Percentiles rank a stretch among this genome's conserved stretches.
These are phyloP conservation scores for Heritiera littoralis DNA, from an alignment of 345 rosid species.

Conservation along the genomic window DNA sequence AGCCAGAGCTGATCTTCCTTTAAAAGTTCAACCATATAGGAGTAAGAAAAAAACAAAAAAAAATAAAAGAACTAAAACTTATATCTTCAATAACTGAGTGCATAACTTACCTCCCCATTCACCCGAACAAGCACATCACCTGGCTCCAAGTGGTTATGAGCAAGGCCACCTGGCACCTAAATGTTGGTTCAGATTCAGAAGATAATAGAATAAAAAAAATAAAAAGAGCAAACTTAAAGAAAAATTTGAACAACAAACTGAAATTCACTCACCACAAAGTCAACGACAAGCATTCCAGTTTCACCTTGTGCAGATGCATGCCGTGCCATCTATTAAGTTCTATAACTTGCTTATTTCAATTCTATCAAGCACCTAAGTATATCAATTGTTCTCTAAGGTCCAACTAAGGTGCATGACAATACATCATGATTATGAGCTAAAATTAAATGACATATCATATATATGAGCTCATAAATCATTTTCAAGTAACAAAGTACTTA, in stretches of 20 bases:
- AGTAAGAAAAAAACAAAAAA: neutral
- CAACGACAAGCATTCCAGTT: slow-evolving; percentile 97
- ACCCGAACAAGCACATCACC: slow-evolving; percentile 93
- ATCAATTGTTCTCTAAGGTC: too few species aligned
- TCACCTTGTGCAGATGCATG: slow-evolving; percentile 75
- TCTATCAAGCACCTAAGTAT: too few species aligned
- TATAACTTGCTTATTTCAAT: too few species aligned
- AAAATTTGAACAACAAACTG: neutral
- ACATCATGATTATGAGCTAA: too few species aligned
- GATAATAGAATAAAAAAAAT: neutral
- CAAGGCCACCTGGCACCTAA: slow-evolving; percentile 97
- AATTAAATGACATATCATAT: too few species aligned
- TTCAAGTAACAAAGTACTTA: too few species aligned
- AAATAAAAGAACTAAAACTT: neutral
- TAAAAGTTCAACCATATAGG: neutral
- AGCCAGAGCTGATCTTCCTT: neutral
- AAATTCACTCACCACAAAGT: slow-evolving; percentile 67
- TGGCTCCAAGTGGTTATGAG: slow-evolving; percentile 76
- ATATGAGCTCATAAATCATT: too few species aligned
- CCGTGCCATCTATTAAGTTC: slow-evolving; percentile 58
- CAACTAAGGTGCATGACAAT: too few species aligned
- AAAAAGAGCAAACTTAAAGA: neutral
- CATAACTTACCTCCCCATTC: slow-evolving; percentile 75
- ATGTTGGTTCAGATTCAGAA: slow-evolving; percentile 28
- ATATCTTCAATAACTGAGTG: neutral